Evolutionary conservation across 2,329 filamentous ascomycete species (phyloP), one percentile per base, ranked within the genome.

Genomic region (Neurospora sp.): DNA sequence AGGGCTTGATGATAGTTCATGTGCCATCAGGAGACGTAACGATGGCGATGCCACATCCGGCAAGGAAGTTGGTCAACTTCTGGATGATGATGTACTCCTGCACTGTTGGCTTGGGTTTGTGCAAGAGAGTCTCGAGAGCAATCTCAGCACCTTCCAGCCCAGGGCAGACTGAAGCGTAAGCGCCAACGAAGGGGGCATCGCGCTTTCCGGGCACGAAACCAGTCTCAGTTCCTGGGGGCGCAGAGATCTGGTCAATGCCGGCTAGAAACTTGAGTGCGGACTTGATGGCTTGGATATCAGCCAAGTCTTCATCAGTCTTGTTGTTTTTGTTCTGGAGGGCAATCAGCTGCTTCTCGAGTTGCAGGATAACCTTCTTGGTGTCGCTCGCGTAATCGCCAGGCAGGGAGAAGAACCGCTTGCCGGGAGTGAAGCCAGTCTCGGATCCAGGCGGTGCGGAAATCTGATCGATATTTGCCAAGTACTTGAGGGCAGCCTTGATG

Each of bases 141-240:
- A 71, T 68, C 68, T 76, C 70, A 0, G 91, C 92, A 72, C 89
- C 87, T 78, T 97, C 92, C 1, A 92, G 91, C 78, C 97, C 97
- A 73, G 93, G 85, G 43, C 88, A 87, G 67, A 85, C 84, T 3
- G 90, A 86, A 1, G 92, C 85, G 70, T 71, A 73, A 46, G 69
- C 67, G 70, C 69, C 73, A 40, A 72, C 67, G 2, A 71, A 67
- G 46, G 67, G 66, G 10, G 68, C 52, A 38, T 72, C 68, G 19
- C 72, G 74, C 71, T 76, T 76, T 39, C 74, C 75, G 2, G 74
- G 74, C 11, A 72, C 73, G 68, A 76, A 76, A 40, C 68, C 74
- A 42, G 69, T 68, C 13, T 70, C 71, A 13, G 70, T 70, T 19
- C 75, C 75, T 2, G 73, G 73, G 9, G 74, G 73, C 1, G 74